Evolutionary conservation across 1,284 basidiomycete species (phyloP).

Genomic region (Anthracocystis setariae): DNA sequence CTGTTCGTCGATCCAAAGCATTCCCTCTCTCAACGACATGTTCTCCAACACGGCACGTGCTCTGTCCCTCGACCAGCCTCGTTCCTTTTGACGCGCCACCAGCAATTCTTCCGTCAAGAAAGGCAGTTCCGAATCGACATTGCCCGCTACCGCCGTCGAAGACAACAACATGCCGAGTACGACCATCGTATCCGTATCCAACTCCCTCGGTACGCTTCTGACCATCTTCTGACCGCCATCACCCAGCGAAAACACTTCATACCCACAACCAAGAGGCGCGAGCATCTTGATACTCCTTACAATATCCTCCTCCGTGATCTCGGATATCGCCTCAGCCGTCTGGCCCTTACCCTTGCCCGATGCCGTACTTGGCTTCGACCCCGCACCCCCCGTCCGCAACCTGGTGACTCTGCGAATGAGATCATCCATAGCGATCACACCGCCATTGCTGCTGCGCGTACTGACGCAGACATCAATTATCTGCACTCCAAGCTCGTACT

Average conservation of each 20-base stretch:
- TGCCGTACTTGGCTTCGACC: background rate
- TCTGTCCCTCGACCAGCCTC: slow-evolving; percentile 80
- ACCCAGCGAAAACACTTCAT: slow-evolving; percentile 80
- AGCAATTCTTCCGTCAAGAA: slow-evolving; percentile 73
- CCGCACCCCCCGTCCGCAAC: slow-evolving; percentile 73
- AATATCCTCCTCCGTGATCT: slow-evolving; percentile 83
- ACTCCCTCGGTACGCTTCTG: slow-evolving; percentile 67
- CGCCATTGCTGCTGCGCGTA: slow-evolving; percentile 87
- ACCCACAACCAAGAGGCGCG: slow-evolving; percentile 86
- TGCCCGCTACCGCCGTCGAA: no score
- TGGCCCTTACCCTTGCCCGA: background rate
- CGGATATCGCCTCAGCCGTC: slow-evolving; percentile 1
- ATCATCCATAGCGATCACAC: slow-evolving; percentile 88
- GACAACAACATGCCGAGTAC: slow-evolving; percentile 69
- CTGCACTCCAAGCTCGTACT: slow-evolving; percentile 94
- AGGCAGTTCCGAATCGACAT: slow-evolving; percentile 7
- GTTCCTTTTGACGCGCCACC: slow-evolving; percentile 73
- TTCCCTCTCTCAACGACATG: slow-evolving; percentile 86
- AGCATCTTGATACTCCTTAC: slow-evolving; percentile 85
- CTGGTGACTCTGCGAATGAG: slow-evolving; percentile 80
- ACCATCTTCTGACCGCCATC: slow-evolving; percentile 68
- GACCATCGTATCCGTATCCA: slow-evolving; percentile 68
- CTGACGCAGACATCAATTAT: slow-evolving; percentile 95
- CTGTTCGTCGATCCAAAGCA: slow-evolving; percentile 94
- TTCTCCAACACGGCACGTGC: slow-evolving; percentile 83